Percentiles rank a stretch among this genome's conserved stretches.
phyloP scores from a whole-genome alignment of 139 green algal genomes.

The Chlorella vulgaris region DNA sequence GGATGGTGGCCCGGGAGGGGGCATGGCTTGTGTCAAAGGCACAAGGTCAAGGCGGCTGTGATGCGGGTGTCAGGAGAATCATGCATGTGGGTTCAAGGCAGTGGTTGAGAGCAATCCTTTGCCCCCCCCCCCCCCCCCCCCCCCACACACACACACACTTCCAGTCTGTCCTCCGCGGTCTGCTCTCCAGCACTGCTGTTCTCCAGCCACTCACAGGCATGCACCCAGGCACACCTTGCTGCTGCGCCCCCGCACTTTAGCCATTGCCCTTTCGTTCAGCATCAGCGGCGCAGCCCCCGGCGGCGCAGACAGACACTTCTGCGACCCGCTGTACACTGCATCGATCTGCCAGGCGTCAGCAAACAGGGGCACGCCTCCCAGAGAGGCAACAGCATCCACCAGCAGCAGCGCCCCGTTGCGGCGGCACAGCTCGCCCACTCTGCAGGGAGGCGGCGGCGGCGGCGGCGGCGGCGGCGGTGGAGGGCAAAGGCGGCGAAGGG shows the following conservation, averaged over 20 bases:
- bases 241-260: constrained; percentile 80
- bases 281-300: constrained; percentile 79
- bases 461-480: neutral
- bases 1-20: neutral
- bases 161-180: too few relatives aligned
- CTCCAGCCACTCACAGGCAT: too few relatives aligned
- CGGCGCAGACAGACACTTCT: constrained; percentile 89
- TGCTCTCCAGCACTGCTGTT: too few relatives aligned
- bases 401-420: constrained; percentile 84
- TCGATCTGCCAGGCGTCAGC: constrained; percentile 79
- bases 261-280: constrained; percentile 73
- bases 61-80: too few relatives aligned
- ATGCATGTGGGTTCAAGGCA: too few relatives aligned
- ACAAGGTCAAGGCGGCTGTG: too few relatives aligned
- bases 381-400: constrained; percentile 91
- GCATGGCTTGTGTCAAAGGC: too few relatives aligned
- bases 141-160: too few relatives aligned
- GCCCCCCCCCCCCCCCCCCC: too few relatives aligned
- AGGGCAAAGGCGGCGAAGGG: neutral
- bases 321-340: constrained; percentile 85
- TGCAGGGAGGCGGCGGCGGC: neutral
- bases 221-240: constrained; percentile 55
- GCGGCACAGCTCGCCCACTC: constrained; percentile 75
- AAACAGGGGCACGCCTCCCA: constrained; percentile 84
- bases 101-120: too few relatives aligned